Evolutionary conservation across 2,329 filamentous ascomycete species (phyloP).

Genomic region (Penicillium crustosum): DNA sequence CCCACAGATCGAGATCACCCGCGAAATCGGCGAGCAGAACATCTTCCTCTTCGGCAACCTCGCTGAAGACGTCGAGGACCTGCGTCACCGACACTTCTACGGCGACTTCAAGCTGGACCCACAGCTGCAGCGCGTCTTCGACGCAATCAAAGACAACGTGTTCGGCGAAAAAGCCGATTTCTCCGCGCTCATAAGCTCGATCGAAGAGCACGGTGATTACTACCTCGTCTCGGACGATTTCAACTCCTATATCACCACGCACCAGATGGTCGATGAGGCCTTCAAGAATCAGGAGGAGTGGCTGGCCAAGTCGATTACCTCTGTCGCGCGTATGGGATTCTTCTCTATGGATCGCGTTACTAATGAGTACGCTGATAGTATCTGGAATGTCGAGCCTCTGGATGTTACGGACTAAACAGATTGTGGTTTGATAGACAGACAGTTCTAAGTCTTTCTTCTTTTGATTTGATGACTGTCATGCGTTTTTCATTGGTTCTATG

Average conservation of each 20-base stretch:
- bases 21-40: conserved; percentile 93
- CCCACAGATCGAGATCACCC: conserved; percentile 85
- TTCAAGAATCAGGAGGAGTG: conserved; percentile 92
- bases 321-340: conserved; percentile 93
- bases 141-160: conserved; percentile 72
- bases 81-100: conserved; percentile 87
- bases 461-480: not conserved
- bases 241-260: conserved; percentile 88
- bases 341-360: conserved; percentile 95
- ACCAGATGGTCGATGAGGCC: conserved; percentile 84
- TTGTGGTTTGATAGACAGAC: not conserved
- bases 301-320: conserved; percentile 84
- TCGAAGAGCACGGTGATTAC: conserved; percentile 92
- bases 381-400: conserved; percentile 94
- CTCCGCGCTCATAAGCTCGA: conserved; percentile 76
- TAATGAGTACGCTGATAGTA: conserved; percentile 92
- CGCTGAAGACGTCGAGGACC: conserved; percentile 92
- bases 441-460: not conserved
- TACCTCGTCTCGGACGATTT: conserved; percentile 98
- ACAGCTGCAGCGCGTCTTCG: conserved; percentile 77
- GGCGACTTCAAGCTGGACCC: conserved; percentile 74
- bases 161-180: conserved; percentile 83
- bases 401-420: conserved; percentile 40
- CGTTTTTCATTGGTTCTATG: not conserved
- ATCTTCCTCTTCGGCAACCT: conserved; percentile 98